Base-by-base conservation (phyloP, 1,284 basidiomycete species). In the Pulchroboletus neoregius region DNA sequence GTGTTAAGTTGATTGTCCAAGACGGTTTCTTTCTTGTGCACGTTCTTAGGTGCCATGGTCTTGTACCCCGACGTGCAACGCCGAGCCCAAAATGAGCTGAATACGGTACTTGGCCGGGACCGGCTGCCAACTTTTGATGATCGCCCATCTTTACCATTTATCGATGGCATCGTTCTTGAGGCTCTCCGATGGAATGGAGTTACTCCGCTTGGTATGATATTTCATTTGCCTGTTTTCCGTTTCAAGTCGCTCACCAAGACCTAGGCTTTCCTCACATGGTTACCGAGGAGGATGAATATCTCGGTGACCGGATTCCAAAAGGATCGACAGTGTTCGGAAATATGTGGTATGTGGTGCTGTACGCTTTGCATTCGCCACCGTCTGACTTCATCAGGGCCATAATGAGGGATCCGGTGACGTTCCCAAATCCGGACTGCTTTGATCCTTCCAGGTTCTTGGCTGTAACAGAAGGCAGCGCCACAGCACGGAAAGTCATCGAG, bases 231-330 rank as follows among this genome's bases (percentile, higher is more conserved):
- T 6, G 2, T 30, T 8, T 3, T 31, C 2, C 11, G 4, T 18
- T 33, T 7, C 1, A 7, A 11, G 10, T 22, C 6, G 10, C 27
- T 49, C 13, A 40, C 2, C 7, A 4, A 31, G 4, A 9, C 10
- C 12, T 10, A 55, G 53, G 54, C 7, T 26, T 56, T 6, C 50
- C 54, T 16, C 54, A 56, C 31, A 40, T 48, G 42, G 47, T 53
- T 12, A 48, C 16, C 4, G 18, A 48, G 20, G 54, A 53, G 8
- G 54, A 55, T 11, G 47, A 50, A 15, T 55, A 56, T n/a, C 42
- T 49, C 6, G 50, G 54, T 20, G 50, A 41, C 32, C 24, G n/a
- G 3, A 46, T 46, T 18, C 39, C 45, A 30, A 40, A 46, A 11
- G 45, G 45, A 13, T 15, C 45, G 18, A 41, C 27, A 4, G 33